These are phyloP conservation scores for Breynia disticha DNA, from an alignment of 441 rosid genomes.

Conservation along the genomic window DNA sequence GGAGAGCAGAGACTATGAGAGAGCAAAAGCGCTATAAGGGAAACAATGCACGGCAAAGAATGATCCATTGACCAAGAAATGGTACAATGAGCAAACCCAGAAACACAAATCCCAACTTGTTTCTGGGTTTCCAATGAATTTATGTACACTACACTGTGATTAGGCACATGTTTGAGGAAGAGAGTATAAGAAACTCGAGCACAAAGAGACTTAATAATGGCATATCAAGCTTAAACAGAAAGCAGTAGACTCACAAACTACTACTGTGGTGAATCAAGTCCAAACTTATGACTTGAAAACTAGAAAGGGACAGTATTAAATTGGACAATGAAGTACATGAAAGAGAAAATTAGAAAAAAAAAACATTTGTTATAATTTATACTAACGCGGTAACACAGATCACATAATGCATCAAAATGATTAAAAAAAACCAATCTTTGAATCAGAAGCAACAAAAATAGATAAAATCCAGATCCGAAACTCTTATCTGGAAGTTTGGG, in stretches of 20 bases:
- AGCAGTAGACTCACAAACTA: neutral
- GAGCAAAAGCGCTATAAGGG: conserved; percentile 21
- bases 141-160: conserved; percentile 6
- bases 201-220: neutral
- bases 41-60: conserved; percentile 13
- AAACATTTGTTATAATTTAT: neutral
- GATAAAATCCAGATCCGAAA: conserved; percentile 31
- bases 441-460: neutral
- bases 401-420: too few relatives aligned
- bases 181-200: neutral
- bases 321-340: too few relatives aligned
- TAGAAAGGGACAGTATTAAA: too few relatives aligned
- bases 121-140: conserved; percentile 17
- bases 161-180: neutral
- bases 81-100: conserved; percentile 21
- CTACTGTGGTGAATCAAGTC: neutral
- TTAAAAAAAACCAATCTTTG: neutral
- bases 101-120: conserved; percentile 15
- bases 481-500: conserved; percentile 8
- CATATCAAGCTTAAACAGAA: neutral
- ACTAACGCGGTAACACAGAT: neutral
- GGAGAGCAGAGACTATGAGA: conserved; percentile 18
- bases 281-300: too few relatives aligned
- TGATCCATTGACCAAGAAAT: conserved; percentile 27
- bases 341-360: too few relatives aligned